Evolutionary conservation across 176 grass and related monocot species (phyloP).

Genomic region (Lolium rigidum): DNA sequence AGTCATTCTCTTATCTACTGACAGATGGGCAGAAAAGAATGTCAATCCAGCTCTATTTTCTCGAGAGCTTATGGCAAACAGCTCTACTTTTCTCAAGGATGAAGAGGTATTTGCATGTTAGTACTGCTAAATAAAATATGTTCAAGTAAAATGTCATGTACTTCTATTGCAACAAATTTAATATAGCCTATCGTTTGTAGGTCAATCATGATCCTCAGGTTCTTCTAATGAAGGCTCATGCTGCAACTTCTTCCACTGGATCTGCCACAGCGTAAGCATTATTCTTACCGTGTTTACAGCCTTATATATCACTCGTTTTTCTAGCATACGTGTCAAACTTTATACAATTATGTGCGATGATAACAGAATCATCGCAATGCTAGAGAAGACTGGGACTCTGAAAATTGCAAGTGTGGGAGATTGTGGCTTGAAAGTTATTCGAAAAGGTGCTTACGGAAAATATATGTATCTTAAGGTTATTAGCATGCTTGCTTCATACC

Average conservation of each 20-base stretch:
- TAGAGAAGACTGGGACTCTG: conserved; percentile 80
- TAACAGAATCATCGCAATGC: conserved; percentile 74
- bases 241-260: conserved; percentile 76
- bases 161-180: not conserved
- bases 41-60: conserved; percentile 96
- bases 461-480: not conserved
- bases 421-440: conserved; percentile 80
- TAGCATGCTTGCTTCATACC: not conserved
- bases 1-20: conserved; percentile 76
- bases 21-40: conserved; percentile 92
- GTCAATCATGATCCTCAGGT: conserved; percentile 77
- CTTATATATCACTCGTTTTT: conserved; percentile 21
- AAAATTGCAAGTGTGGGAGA: conserved; percentile 94
- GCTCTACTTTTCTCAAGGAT: conserved; percentile 65
- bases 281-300: conserved; percentile 23
- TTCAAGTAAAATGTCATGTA: not conserved
- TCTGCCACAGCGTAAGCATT: conserved; percentile 86
- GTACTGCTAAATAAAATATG: conserved; percentile 15
- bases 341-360: conserved; percentile 26
- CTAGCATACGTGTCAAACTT: not conserved
- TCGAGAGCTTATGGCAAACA: conserved; percentile 82
- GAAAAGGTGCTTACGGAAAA: conserved; percentile 62
- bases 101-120: conserved; percentile 62
- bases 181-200: conserved; percentile 40
- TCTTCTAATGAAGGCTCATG: conserved; percentile 90